phyloP scores from a whole-genome alignment of 1,139 yeast genomes.

The Saccharomyces pastorianus region DNA sequence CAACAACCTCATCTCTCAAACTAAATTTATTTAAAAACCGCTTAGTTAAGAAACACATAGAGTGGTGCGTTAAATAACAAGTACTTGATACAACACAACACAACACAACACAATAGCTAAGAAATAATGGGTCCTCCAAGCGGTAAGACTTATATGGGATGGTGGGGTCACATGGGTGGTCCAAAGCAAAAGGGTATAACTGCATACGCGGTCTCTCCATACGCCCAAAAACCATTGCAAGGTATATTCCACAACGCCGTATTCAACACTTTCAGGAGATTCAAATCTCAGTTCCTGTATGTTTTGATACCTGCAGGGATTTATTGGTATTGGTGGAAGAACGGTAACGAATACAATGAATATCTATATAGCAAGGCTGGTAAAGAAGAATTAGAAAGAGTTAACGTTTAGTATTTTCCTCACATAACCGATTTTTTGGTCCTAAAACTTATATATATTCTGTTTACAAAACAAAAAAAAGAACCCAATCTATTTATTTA shows the following conservation, averaged over 20 bases:
- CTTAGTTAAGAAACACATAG: not conserved
- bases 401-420: conserved; percentile 44
- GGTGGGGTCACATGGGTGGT: conserved; percentile 89
- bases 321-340: conserved; percentile 82
- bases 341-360: conserved; percentile 85
- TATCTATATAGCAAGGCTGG: conserved; percentile 97
- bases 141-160: conserved; percentile 82
- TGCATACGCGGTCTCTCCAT: conserved; percentile 84
- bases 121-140: conserved; percentile 51
- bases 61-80: not conserved
- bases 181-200: conserved; percentile 84
- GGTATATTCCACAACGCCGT: conserved; percentile 80
- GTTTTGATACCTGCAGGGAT: conserved; percentile 68
- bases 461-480: not conserved
- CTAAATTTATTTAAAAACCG: not conserved
- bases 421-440: not conserved
- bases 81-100: not conserved
- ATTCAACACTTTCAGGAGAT: conserved; percentile 93
- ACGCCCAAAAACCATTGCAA: conserved; percentile 85
- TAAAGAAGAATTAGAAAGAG: conserved; percentile 83
- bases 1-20: not conserved
- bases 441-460: not conserved
- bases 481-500: not conserved
- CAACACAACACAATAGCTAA: not conserved
- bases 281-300: conserved; percentile 75